phyloP scores from a whole-genome alignment of 306 rosid genomes.

The Vachellia collinsii region DNA sequence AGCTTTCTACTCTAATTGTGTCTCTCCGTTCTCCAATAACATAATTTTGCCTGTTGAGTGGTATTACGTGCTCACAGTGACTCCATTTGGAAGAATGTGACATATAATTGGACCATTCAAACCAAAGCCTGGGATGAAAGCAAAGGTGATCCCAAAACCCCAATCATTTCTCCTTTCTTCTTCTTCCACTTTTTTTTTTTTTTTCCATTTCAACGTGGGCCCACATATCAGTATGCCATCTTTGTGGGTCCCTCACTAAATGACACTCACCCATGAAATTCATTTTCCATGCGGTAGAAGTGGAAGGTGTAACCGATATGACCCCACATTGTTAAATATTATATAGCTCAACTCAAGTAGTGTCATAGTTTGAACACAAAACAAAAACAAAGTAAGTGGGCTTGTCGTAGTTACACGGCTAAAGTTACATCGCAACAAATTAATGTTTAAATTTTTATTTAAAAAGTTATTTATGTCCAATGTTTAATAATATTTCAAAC shows the following conservation, averaged over 20 bases:
- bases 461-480: no score
- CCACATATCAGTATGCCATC: not conserved
- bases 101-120: slow-evolving; percentile 49
- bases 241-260: slow-evolving; percentile 26
- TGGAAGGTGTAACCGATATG: slow-evolving; percentile 40
- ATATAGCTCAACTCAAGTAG: no score
- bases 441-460: no score
- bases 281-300: slow-evolving; percentile 43
- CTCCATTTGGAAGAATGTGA: slow-evolving; percentile 1
- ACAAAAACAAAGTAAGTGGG: no score
- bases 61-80: not conserved
- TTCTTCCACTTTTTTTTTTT: slow-evolving; percentile 41
- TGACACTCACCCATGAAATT: slow-evolving; percentile 41
- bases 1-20: no score
- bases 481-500: no score
- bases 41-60: not conserved
- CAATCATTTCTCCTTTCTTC: slow-evolving; percentile 44
- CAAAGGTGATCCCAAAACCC: slow-evolving; percentile 57
- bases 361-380: no score
- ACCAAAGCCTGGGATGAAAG: slow-evolving; percentile 37
- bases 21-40: no score
- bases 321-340: slow-evolving; percentile 36
- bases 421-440: no score
- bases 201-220: slow-evolving; percentile 16
- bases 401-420: no score